phyloP scores from a whole-genome alignment of 371 early-diverging fungal genomes.

The Fennellomyces sp. region DNA sequence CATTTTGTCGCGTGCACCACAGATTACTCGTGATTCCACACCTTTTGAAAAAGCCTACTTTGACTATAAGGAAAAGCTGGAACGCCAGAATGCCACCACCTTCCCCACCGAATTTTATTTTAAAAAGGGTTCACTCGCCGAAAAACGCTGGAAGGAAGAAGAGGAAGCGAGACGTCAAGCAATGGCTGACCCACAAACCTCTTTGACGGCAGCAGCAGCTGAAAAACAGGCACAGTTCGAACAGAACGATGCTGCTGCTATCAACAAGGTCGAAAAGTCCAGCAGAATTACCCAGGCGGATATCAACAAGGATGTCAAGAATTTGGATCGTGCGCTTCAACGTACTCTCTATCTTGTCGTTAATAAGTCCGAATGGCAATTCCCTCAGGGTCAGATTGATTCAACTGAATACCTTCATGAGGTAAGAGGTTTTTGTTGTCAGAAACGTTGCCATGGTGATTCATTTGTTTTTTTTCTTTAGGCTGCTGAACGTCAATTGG shows the following conservation, averaged over 20 bases:
- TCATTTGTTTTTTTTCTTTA: conserved; percentile 11
- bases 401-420: conserved; percentile 74
- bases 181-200: conserved; percentile 27
- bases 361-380: conserved; percentile 70
- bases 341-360: conserved; percentile 78
- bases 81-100: conserved; percentile 60
- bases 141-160: conserved; percentile 71
- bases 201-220: conserved; percentile 36
- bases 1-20: conserved; percentile 81
- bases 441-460: too few relatives aligned
- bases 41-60: conserved; percentile 81
- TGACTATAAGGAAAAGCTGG: conserved; percentile 73
- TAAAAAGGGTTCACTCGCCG: conserved; percentile 87
- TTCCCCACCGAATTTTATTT: conserved; percentile 88
- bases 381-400: conserved; percentile 75
- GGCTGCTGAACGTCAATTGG: conserved; percentile 76
- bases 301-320: conserved; percentile 61
- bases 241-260: conserved; percentile 51
- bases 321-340: conserved; percentile 78
- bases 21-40: conserved; percentile 72
- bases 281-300: conserved; percentile 73
- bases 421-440: conserved; percentile 45
- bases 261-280: conserved; percentile 46
- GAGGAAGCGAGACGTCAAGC: conserved; percentile 49
- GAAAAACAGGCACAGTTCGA: conserved; percentile 31